Evolutionary conservation across 2,329 filamentous ascomycete genomes (phyloP).

Genomic region (Rhynchosporium agropyri): DNA sequence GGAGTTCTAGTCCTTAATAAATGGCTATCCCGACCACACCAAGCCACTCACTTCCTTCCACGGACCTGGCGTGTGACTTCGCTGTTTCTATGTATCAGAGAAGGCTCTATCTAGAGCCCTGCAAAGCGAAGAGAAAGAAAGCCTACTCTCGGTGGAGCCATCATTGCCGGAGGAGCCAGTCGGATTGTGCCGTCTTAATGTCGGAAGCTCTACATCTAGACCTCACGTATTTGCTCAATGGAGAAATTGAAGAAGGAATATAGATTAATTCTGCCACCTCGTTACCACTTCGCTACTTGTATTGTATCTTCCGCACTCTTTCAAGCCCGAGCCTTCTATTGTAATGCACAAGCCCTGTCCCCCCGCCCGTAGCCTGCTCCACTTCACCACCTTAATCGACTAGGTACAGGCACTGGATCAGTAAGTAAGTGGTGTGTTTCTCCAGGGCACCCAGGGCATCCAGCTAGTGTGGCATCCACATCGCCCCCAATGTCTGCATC

Average conservation of each 20-base stretch:
- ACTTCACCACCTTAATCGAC: no score
- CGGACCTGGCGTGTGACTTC: slow-evolving; percentile 13
- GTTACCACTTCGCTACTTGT: not conserved
- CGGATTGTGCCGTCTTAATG: slow-evolving; percentile 7
- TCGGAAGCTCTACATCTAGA: not conserved
- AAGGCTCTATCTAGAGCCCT: not conserved
- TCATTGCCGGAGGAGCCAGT: slow-evolving; percentile 10
- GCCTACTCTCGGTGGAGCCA: not conserved
- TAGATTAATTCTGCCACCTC: not conserved
- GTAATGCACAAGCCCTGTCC: slow-evolving; percentile 9
- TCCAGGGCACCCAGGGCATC: slow-evolving; percentile 4
- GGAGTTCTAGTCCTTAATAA: not conserved
- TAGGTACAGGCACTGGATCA: not conserved
- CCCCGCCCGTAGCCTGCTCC: slow-evolving; percentile 7
- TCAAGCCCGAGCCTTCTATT: slow-evolving; percentile 5
- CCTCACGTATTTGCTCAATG: not conserved
- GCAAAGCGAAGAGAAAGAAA: not conserved
- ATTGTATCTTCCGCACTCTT: not conserved
- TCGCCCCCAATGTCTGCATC: slow-evolving; percentile 6
- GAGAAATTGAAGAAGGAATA: not conserved
- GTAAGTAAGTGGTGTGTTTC: not conserved
- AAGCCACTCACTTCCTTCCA: not conserved
- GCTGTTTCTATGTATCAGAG: not conserved
- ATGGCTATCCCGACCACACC: slow-evolving; percentile 8
- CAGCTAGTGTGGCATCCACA: slow-evolving; percentile 4